A percentile compares a stretch with the other conserved stretches of the same genome.
These are phyloP conservation scores for Coemansia asiatica DNA, from an alignment of 192 early-diverging fungal species.

Conservation along the genomic window DNA sequence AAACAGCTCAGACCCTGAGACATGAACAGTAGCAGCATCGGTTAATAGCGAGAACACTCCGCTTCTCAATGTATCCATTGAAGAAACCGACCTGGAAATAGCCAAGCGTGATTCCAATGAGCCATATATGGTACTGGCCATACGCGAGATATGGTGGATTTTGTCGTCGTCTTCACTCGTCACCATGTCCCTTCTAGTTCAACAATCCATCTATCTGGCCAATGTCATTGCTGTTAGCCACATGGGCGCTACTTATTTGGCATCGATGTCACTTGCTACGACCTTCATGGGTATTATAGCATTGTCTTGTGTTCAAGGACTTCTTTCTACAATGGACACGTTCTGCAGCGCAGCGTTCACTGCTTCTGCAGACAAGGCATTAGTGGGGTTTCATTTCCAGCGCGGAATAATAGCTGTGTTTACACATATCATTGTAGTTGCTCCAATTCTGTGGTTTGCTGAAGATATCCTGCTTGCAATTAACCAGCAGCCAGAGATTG, in stretches of 20 bases:
- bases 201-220: conserved; percentile 60
- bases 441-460: conserved; percentile 65
- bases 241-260: conserved; percentile 53
- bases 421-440: conserved; percentile 56
- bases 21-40: not conserved
- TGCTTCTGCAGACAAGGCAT: conserved; percentile 59
- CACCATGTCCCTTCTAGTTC: conserved; percentile 57
- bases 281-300: conserved; percentile 54
- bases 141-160: not conserved
- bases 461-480: conserved; percentile 64
- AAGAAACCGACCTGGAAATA: not conserved
- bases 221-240: conserved; percentile 27
- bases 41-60: not conserved
- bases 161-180: conserved; percentile 32
- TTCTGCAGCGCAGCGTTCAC: no score
- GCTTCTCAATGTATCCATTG: not conserved
- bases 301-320: conserved; percentile 57
- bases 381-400: no score
- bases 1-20: no score
- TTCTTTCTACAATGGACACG: conserved; percentile 51
- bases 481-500: conserved; percentile 54
- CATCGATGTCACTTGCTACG: conserved; percentile 58
- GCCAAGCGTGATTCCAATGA: not conserved
- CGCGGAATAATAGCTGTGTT: conserved; percentile 62
- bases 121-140: not conserved